Base-by-base conservation (phyloP, 495 filamentous ascomycete genomes). In the Patellaria atrata region DNA sequence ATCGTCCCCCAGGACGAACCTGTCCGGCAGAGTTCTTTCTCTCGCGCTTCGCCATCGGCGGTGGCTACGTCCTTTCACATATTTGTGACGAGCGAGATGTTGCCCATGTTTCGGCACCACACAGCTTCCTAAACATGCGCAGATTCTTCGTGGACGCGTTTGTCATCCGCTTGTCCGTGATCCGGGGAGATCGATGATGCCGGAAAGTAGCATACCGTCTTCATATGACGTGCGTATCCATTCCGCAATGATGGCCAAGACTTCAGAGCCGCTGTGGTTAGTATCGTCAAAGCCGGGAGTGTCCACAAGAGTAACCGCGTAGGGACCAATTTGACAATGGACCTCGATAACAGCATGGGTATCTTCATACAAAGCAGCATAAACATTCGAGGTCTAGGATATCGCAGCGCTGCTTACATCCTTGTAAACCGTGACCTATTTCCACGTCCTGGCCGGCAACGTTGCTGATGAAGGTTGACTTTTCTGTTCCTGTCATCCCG, bases 271-370 rank as follows among this genome's bases (percentile, higher is more conserved):
- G 5, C 45, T 52, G 0, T 56, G 45, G n/a, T 42, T 45, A 3
- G 61, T 64, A 44, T 69, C 65, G 40, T 68, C 54, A 29, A 68
- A 69, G 13, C 65, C 65, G 4, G 64, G 65, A 0, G 64, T 68
- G 39, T 68, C 65, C 26, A 68, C 49, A 3, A 70, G 47, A 19
- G 44, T 48, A 13, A 62, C 37, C 1, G 20, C 24, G 31, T 20
- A 19, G 11, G 18, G 18, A 11, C 24, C 12, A 21, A 11, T 12
- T 8, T 19, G 18, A 14, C 21, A 33, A 11, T 8, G 1, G 17
- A 22, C 21, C 3, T 14, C 31, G 12, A 14, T 18, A 9, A 33
- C 24, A 6, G 21, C 18, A 9, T n/a, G 12, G 15, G 31, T 33
- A 4, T 14, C 31, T 33, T 30, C 13, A 12, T 30, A 13, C 17